These are phyloP conservation scores for Alternaria novae-zelandiae DNA, from an alignment of 2,329 filamentous ascomycete species.

Conservation along the genomic window DNA sequence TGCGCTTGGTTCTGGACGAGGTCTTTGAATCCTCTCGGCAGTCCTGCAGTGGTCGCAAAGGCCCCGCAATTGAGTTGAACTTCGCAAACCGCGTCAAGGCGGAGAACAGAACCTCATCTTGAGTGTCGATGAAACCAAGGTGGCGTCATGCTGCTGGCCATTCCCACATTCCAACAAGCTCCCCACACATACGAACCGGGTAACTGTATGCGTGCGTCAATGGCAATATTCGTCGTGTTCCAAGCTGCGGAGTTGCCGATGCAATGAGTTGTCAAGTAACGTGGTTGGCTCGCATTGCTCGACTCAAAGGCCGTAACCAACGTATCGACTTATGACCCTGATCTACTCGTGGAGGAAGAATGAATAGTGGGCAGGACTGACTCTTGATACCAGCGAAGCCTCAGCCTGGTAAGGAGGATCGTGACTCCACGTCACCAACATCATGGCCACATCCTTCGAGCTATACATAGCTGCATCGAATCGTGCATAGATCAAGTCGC, in stretches of 20 bases:
- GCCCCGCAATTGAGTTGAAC: not conserved
- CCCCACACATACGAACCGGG: not conserved
- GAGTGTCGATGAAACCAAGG: constrained; percentile 2
- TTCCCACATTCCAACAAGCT: not conserved
- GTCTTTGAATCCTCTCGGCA: not conserved
- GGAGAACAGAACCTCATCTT: not conserved
- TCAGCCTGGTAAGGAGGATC: constrained; percentile 7
- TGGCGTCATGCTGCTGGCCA: constrained; percentile 3
- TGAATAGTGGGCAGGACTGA: not conserved
- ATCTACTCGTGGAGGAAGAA: not conserved
- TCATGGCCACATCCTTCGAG: not conserved
- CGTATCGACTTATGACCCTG: not conserved
- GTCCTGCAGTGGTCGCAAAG: not conserved
- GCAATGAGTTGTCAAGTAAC: not conserved
- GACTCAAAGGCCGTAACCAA: not conserved
- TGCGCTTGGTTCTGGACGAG: not conserved
- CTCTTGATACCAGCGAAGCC: constrained; percentile 9
- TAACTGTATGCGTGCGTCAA: not conserved
- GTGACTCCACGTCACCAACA: not conserved
- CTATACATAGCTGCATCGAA: not conserved
- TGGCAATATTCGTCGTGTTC: not conserved
- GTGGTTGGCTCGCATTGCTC: not conserved
- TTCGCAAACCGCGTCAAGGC: constrained; percentile 17
- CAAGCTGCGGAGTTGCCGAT: constrained; percentile 3
- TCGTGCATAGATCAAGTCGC: not conserved